Conservation (phyloP, 1,284 basidiomycete species). For the Sparassis latifolia region DNA sequence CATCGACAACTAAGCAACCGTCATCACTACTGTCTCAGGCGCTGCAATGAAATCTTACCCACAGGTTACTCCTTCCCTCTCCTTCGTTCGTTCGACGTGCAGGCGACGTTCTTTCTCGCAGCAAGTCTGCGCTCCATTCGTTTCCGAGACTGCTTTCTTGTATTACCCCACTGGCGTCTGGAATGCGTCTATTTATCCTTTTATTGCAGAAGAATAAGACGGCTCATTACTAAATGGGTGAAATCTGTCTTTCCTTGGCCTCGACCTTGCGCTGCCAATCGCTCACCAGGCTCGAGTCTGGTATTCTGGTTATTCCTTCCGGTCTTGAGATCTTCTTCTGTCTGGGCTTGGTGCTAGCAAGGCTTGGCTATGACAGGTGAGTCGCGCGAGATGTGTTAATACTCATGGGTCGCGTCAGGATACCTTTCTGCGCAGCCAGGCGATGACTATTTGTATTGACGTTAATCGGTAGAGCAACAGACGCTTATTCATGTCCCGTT, state of each 20-base stretch:
- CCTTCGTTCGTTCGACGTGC: constrained; percentile 17
- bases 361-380: constrained; percentile 48
- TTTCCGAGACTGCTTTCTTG: constrained; percentile 16
- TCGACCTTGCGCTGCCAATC: constrained; percentile 64
- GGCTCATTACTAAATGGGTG: constrained; percentile 24
- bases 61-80: constrained; percentile 4
- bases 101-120: constrained; percentile 21
- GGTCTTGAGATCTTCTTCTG: constrained; percentile 56
- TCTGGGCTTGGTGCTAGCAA: constrained; percentile 42
- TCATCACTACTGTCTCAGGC: too few relatives aligned
- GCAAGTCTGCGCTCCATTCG: constrained; percentile 32
- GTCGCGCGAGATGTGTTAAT: constrained; percentile 18
- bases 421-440: too few relatives aligned
- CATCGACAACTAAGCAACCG: too few relatives aligned
- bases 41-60: too few relatives aligned
- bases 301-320: constrained; percentile 53
- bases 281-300: constrained; percentile 41
- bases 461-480: too few relatives aligned
- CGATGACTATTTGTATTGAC: too few relatives aligned
- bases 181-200: constrained; percentile 16
- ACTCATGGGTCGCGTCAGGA: not conserved
- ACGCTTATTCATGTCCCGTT: not conserved
- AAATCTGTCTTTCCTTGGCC: constrained; percentile 62
- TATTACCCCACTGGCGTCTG: constrained; percentile 15
- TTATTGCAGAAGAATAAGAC: constrained; percentile 1